Conservation (phyloP, 495 filamentous ascomycete species). For the Beverwykella pulmonaria region DNA sequence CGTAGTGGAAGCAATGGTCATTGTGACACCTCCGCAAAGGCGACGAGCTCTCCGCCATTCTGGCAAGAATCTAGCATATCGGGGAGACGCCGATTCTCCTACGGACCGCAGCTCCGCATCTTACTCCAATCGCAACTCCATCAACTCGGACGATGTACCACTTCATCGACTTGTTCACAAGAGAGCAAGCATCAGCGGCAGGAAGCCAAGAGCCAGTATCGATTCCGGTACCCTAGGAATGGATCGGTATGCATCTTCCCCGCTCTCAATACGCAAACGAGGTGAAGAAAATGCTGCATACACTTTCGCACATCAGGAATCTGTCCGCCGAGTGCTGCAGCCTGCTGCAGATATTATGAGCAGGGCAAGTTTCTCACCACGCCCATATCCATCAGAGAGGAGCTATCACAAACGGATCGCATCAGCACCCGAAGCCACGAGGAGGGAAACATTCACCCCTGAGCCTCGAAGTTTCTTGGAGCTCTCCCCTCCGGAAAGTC, state of each 20-base stretch:
- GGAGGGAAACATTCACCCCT: background rate
- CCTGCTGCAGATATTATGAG: conserved; percentile 31
- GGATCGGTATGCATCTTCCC: conserved; percentile 16
- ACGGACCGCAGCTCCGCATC: conserved; percentile 19
- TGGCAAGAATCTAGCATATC: conserved; percentile 39
- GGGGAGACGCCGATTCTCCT: conserved; percentile 20
- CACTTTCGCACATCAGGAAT: conserved; percentile 25
- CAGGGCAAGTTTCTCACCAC: conserved; percentile 15
- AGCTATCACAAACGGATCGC: conserved; percentile 32
- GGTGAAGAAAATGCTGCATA: conserved; percentile 12
- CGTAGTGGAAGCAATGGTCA: conserved; percentile 41
- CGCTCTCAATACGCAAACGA: conserved; percentile 21
- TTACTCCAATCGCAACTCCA: conserved; percentile 29
- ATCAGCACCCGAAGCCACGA: conserved; percentile 31
- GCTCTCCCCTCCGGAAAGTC: conserved; percentile 2
- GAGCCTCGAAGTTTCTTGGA: conserved; percentile 4
- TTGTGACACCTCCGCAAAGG: conserved; percentile 32
- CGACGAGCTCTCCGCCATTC: conserved; percentile 37
- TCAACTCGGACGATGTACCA: conserved; percentile 30
- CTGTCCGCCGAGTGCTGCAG: conserved; percentile 18
- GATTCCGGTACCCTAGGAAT: conserved; percentile 21
- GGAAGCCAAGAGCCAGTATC: conserved; percentile 19
- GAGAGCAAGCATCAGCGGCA: conserved; percentile 30
- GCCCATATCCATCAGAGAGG: conserved; percentile 9
- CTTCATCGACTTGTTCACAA: conserved; percentile 38